These are phyloP conservation scores for Chaetothyriales sp. DNA, from an alignment of 2,329 filamentous ascomycete genomes.

Conservation along the genomic window DNA sequence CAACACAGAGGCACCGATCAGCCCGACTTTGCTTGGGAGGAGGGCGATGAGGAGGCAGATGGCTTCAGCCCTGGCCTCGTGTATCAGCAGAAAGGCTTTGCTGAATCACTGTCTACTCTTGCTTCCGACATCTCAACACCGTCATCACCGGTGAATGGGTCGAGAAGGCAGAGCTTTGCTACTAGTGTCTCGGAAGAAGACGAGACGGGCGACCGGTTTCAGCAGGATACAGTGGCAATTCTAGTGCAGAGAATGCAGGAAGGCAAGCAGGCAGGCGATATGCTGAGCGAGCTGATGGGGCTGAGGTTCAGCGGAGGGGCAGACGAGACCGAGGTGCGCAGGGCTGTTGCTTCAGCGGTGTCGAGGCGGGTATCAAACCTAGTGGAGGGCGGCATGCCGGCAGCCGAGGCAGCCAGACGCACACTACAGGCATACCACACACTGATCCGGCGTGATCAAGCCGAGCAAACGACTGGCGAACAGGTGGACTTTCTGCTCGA, in stretches of 20 bases:
- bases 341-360: conserved; percentile 73
- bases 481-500: conserved; percentile 76
- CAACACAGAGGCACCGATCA: neutral
- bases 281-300: conserved; percentile 85
- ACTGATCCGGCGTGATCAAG: conserved; percentile 45
- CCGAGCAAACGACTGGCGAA: conserved; percentile 46
- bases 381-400: conserved; percentile 41
- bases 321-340: conserved; percentile 74
- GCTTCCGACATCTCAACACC: conserved; percentile 40
- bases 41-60: conserved; percentile 53
- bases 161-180: conserved; percentile 56
- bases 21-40: conserved; percentile 44
- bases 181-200: conserved; percentile 56
- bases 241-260: conserved; percentile 73
- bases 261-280: conserved; percentile 62
- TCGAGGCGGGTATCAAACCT: conserved; percentile 68
- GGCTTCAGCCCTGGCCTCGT: conserved; percentile 26
- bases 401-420: conserved; percentile 49
- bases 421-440: conserved; percentile 52
- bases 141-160: conserved; percentile 30
- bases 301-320: conserved; percentile 85
- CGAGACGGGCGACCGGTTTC: conserved; percentile 50
- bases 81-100: conserved; percentile 39
- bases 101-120: conserved; percentile 50
- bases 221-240: conserved; percentile 72